Evolutionary conservation across 2,329 filamentous ascomycete genomes (phyloP).

Genomic region (Cryphonectria carpinicola): DNA sequence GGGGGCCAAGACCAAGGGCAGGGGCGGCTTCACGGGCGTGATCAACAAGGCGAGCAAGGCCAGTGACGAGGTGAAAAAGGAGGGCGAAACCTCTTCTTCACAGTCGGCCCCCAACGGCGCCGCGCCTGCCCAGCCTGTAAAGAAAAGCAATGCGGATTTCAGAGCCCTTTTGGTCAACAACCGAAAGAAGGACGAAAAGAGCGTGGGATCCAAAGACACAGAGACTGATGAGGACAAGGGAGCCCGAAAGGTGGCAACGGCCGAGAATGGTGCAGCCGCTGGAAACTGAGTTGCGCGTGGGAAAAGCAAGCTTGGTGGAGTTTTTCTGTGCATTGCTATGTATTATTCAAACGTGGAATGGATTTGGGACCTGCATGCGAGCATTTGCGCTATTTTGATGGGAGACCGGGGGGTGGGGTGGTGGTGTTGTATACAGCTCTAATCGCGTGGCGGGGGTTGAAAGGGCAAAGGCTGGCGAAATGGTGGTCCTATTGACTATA

Average conservation of each 20-base stretch:
- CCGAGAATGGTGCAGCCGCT: background rate
- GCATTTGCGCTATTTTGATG: background rate
- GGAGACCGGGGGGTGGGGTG: background rate
- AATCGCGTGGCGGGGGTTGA: background rate
- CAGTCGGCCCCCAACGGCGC: background rate
- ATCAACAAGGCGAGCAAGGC: conserved; percentile 31
- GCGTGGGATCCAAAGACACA: background rate
- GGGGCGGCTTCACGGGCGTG: conserved; percentile 37
- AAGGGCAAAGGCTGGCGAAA: background rate
- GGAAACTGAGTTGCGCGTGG: background rate
- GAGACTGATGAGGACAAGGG: background rate
- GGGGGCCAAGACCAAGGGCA: conserved; percentile 29
- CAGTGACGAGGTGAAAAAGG: conserved; percentile 26
- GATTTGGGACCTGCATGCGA: background rate
- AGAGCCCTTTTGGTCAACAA: conserved; percentile 53
- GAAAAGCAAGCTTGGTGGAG: background rate
- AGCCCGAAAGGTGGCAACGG: background rate
- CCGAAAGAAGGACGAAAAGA: conserved; percentile 27
- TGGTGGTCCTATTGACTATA: conserved; percentile 1
- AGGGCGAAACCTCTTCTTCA: conserved; percentile 16
- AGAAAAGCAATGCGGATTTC: conserved; percentile 62
- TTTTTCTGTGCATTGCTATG: background rate
- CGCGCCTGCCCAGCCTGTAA: conserved; percentile 34
- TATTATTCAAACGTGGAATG: conserved; percentile 2
- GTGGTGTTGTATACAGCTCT: background rate